Evolutionary conservation across 768 basidiomycete genomes (phyloP).

Genomic region (Pholiota conissans): DNA sequence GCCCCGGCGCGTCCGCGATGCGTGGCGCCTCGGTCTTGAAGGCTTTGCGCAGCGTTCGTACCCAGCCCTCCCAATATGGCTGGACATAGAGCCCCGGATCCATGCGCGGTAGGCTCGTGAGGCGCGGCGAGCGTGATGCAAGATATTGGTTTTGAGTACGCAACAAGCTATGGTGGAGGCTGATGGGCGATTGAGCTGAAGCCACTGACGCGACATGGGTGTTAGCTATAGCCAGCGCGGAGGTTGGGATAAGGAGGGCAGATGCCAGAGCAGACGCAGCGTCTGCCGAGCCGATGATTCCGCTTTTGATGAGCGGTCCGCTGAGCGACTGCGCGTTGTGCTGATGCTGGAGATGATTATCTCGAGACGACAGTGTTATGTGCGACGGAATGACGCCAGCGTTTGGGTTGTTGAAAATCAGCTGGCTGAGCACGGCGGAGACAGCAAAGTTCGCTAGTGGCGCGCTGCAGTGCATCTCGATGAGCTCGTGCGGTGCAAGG

Average conservation of each 20-base stretch:
- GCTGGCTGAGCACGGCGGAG: slow-evolving; percentile 2
- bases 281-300: neutral
- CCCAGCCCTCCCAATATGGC: slow-evolving; percentile 59
- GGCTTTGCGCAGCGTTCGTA: slow-evolving; percentile 44
- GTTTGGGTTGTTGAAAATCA: slow-evolving; percentile 6
- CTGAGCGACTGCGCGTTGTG: neutral
- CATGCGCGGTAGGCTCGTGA: slow-evolving; percentile 36
- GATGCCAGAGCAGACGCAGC: slow-evolving; percentile 1
- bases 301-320: neutral
- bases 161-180: neutral
- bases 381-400: neutral
- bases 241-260: neutral
- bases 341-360: neutral
- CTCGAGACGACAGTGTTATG: neutral
- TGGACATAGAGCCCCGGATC: slow-evolving; percentile 40
- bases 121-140: neutral
- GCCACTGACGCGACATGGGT: neutral
- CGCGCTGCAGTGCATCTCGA: slow-evolving; percentile 58
- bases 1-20: slow-evolving; percentile 3
- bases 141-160: neutral
- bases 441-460: slow-evolving; percentile 15
- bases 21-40: slow-evolving; percentile 11
- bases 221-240: neutral
- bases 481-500: slow-evolving; percentile 60
- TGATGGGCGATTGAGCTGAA: neutral